These are phyloP conservation scores for Plasmodium vivax DNA, from an alignment of 169 alveolate species.

Conservation along the genomic window DNA sequence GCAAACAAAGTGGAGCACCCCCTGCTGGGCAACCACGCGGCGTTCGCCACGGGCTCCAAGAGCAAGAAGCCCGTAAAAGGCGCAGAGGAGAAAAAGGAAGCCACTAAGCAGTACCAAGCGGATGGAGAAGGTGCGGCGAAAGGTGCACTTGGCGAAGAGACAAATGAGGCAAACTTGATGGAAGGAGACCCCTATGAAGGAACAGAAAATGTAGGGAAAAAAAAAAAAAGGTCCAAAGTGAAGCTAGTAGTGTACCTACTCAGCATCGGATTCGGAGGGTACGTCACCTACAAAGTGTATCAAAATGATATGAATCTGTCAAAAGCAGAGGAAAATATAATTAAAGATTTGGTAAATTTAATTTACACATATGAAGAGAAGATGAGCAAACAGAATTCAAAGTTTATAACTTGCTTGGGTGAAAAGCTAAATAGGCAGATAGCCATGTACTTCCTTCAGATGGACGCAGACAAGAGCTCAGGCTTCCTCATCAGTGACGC, in stretches of 20 bases:
- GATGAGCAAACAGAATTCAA: constrained; percentile 32
- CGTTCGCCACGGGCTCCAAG: background rate
- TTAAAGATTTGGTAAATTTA: constrained; percentile 32
- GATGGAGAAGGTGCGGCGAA: background rate
- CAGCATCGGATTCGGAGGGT: background rate
- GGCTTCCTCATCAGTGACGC: constrained; percentile 71
- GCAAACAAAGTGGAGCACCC: background rate
- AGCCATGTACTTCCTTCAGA: constrained; percentile 71
- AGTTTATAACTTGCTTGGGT: constrained; percentile 59
- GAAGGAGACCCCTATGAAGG: background rate
- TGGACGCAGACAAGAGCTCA: constrained; percentile 60
- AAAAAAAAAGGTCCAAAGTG: constrained; percentile 43
- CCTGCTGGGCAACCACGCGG: background rate
- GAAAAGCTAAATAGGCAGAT: constrained; percentile 49
- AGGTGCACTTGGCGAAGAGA: background rate
- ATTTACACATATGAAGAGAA: constrained; percentile 59
- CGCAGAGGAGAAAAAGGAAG: background rate
- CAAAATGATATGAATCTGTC: constrained; percentile 62
- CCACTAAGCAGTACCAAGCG: background rate
- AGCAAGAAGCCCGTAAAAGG: background rate
- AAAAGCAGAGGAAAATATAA: constrained; percentile 67
- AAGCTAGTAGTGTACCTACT: constrained; percentile 8
- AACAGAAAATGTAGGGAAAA: background rate
- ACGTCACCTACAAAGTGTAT: constrained; percentile 54
- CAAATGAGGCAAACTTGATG: background rate